These are phyloP conservation scores for Dactylellina cionopaga DNA, from an alignment of 2,329 filamentous ascomycete species.

Conservation along the genomic window DNA sequence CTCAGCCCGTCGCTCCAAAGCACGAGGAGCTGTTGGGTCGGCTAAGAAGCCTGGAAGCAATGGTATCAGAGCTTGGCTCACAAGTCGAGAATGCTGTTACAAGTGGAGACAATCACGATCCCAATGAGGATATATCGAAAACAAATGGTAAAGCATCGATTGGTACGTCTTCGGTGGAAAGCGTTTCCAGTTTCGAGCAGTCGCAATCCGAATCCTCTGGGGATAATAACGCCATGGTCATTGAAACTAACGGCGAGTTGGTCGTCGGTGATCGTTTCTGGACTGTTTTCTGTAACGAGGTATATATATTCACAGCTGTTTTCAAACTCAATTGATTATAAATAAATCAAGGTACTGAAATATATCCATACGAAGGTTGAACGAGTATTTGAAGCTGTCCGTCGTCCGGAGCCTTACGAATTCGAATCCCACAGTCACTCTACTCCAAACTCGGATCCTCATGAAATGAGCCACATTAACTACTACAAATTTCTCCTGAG, in stretches of 20 bases:
- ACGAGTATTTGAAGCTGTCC: slow-evolving; percentile 44
- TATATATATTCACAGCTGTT: background rate
- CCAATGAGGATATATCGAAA: background rate
- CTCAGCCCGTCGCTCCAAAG: slow-evolving; percentile 15
- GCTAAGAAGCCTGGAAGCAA: slow-evolving; percentile 48
- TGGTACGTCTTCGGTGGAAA: background rate
- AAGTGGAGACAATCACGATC: background rate
- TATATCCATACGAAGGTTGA: slow-evolving; percentile 7
- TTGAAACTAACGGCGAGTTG: slow-evolving; percentile 27
- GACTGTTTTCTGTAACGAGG: slow-evolving; percentile 44
- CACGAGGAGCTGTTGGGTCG: slow-evolving; percentile 48
- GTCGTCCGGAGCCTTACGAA: slow-evolving; percentile 26
- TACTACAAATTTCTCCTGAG: slow-evolving; percentile 36
- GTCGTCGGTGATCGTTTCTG: slow-evolving; percentile 47
- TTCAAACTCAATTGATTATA: too few species aligned
- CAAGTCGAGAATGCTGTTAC: slow-evolving; percentile 35
- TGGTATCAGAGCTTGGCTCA: slow-evolving; percentile 45
- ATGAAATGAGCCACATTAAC: slow-evolving; percentile 17
- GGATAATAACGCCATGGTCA: slow-evolving; percentile 1
- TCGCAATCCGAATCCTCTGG: background rate
- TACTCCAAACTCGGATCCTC: background rate
- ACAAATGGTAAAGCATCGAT: background rate
- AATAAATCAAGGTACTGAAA: background rate
- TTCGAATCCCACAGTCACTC: slow-evolving; percentile 19
- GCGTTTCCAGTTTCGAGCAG: background rate